A percentile compares a stretch with the other conserved stretches of the same genome.
phyloP scores from a whole-genome alignment of 2,329 filamentous ascomycete species.

The Xylariaceae sp. region DNA sequence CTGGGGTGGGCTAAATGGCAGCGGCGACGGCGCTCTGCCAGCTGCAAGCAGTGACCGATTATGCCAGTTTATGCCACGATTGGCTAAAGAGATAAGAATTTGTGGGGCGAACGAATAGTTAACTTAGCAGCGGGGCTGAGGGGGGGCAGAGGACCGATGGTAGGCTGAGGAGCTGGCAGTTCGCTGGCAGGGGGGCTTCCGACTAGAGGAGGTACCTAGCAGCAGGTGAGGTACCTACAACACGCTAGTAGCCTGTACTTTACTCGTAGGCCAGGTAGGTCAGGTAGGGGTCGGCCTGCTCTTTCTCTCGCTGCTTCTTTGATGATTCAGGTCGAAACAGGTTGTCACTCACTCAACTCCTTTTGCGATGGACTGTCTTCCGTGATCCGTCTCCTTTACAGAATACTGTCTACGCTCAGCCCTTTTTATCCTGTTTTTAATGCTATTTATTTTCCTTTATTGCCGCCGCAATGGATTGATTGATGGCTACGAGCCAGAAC shows the following conservation, averaged over 20 bases:
- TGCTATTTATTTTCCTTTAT: neutral
- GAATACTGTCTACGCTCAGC: neutral
- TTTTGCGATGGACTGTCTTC: neutral
- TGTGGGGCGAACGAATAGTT: conserved; percentile 29
- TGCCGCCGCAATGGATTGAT: no score
- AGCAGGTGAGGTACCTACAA: no score
- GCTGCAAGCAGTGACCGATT: conserved; percentile 12
- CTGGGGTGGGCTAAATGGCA: conserved; percentile 9
- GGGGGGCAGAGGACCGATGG: conserved; percentile 1
- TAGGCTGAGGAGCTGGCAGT: neutral
- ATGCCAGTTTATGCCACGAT: conserved; percentile 14
- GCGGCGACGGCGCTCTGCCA: conserved; percentile 15
- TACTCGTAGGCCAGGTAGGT: neutral
- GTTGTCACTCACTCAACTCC: neutral
- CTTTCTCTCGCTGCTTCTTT: neutral
- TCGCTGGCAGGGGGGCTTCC: neutral
- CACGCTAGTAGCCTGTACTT: no score
- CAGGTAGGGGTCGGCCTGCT: neutral
- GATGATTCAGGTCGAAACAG: neutral
- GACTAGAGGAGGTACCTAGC: neutral
- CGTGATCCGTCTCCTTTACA: neutral
- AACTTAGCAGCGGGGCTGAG: conserved; percentile 22
- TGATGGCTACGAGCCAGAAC: neutral
- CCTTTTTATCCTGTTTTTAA: neutral
- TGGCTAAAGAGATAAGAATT: conserved; percentile 22